Conservation (phyloP, 805 yeast genomes). For the Suhomyces faveliae region DNA sequence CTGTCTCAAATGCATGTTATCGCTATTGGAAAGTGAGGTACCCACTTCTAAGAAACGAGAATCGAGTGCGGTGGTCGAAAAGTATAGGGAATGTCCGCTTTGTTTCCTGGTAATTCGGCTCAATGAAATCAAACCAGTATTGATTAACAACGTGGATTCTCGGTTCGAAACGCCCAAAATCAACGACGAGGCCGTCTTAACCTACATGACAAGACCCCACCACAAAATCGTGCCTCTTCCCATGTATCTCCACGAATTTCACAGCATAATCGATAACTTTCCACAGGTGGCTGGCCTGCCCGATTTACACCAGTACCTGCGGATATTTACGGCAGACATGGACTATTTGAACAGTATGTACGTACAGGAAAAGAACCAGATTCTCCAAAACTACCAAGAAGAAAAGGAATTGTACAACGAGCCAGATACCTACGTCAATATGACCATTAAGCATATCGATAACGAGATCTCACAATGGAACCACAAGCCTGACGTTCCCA, state of each 20-base stretch:
- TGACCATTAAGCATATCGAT: constrained; percentile 58
- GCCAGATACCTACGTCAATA: constrained; percentile 49
- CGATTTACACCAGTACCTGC: constrained; percentile 46
- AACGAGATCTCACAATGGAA: constrained; percentile 41
- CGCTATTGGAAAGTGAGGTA: constrained; percentile 59
- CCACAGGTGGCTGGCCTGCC: constrained; percentile 50
- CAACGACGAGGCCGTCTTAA: constrained; percentile 54
- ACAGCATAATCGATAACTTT: constrained; percentile 38
- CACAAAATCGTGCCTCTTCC: constrained; percentile 52
- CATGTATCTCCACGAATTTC: constrained; percentile 29
- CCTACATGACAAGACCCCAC: constrained; percentile 56
- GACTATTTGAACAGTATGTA: constrained; percentile 54
- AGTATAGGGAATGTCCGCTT: constrained; percentile 74
- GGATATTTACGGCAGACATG: constrained; percentile 67
- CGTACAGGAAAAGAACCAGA: constrained; percentile 55
- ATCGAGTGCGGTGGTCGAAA: constrained; percentile 37
- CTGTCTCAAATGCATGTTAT: constrained; percentile 77
- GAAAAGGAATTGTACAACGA: constrained; percentile 63
- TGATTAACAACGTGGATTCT: constrained; percentile 47
- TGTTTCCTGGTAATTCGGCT: constrained; percentile 59
- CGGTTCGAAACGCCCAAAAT: constrained; percentile 57
- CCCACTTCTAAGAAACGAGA: constrained; percentile 39
- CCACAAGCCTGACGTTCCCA: constrained; percentile 21
- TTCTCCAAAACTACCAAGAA: constrained; percentile 50
- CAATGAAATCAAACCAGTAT: constrained; percentile 65